Conservation (phyloP, 306 rosid genomes). For the Aeschynomene evenia region DNA sequence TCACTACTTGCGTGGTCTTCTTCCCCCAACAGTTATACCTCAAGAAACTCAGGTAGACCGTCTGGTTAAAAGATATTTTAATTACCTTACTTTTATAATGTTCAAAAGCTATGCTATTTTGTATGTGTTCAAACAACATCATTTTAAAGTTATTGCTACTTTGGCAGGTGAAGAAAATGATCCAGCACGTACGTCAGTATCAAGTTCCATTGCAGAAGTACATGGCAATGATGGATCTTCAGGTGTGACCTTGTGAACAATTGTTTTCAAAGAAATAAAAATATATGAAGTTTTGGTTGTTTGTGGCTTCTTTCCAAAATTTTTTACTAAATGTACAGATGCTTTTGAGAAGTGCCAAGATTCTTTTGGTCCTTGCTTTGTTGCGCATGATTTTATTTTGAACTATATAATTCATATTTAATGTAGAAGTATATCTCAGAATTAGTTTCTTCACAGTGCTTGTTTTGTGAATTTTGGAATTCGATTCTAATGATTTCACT, state of each 20-base stretch:
- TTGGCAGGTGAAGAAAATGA: conserved; percentile 85
- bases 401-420: not conserved
- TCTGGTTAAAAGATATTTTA: conserved; percentile 7
- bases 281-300: not conserved
- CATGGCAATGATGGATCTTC: conserved; percentile 99
- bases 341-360: not conserved
- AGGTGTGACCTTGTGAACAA: conserved; percentile 52
- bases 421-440: not conserved
- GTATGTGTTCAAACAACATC: not conserved
- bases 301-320: not conserved
- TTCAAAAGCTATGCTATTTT: not conserved
- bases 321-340: not conserved
- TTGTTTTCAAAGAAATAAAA: not conserved
- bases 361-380: not conserved
- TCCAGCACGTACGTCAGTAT: conserved; percentile 82
- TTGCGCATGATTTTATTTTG: not conserved
- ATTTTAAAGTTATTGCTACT: conserved; percentile 5
- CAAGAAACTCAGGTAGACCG: conserved; percentile 79
- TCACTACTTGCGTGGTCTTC: conserved; percentile 95
- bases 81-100: not conserved
- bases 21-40: conserved; percentile 75
- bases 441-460: not conserved
- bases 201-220: conserved; percentile 89
- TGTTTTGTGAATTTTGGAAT: conserved; percentile 9
- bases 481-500: conserved; percentile 19